phyloP scores from a whole-genome alignment of 1,284 basidiomycete genomes.

The Pisolithus thermaeus region DNA sequence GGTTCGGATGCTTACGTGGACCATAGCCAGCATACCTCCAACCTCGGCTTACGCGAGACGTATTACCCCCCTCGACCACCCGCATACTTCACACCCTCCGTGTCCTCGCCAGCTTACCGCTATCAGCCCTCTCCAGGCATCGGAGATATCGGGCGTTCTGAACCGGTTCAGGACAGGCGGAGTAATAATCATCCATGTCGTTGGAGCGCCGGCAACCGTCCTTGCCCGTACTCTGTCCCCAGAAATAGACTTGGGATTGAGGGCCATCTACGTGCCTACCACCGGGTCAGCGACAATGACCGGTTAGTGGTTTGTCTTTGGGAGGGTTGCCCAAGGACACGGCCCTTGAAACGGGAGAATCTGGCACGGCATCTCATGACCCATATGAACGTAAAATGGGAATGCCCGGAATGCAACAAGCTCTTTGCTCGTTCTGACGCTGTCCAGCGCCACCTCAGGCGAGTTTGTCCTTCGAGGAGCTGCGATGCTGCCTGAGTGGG shows the following conservation, averaged over 20 bases:
- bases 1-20: no score
- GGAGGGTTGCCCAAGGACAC: conserved; percentile 18
- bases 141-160: conserved; percentile 21
- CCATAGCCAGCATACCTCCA: no score
- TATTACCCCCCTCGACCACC: no score
- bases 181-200: conserved; percentile 22
- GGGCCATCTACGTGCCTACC: conserved; percentile 14
- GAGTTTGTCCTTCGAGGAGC: conserved; percentile 18
- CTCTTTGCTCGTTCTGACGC: conserved; percentile 29
- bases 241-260: conserved; percentile 21
- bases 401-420: conserved; percentile 20
- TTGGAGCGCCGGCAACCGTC: conserved; percentile 19
- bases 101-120: no score
- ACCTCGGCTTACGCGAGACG: no score
- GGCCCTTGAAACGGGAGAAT: conserved; percentile 30
- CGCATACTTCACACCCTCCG: no score
- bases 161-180: conserved; percentile 11
- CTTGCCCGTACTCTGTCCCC: conserved; percentile 22
- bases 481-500: no score
- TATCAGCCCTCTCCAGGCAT: not conserved
- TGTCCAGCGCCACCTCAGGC: conserved; percentile 27
- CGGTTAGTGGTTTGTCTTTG: conserved; percentile 17
- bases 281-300: not conserved
- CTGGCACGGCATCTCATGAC: conserved; percentile 26
- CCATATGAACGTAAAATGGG: conserved; percentile 28